Percentiles rank a stretch among this genome's conserved stretches.
Evolutionary conservation across 257 asterid genomes (phyloP).

Genomic region (Rubia yunnanensis): DNA sequence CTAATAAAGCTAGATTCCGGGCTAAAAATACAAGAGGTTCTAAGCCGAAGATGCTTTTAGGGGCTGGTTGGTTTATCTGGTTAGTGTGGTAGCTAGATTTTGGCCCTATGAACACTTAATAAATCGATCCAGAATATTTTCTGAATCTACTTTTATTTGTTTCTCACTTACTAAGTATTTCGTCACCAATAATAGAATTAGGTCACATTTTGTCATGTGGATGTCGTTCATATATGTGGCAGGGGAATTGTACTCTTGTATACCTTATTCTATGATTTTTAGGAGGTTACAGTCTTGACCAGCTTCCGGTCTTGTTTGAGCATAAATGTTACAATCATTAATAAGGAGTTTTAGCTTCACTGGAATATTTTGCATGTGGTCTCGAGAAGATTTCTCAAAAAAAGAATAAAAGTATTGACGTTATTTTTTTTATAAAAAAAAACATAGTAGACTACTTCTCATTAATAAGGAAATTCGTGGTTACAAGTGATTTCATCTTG

Average conservation of each 20-base stretch:
- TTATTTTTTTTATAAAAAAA: no score
- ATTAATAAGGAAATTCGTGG: no score
- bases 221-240: no score
- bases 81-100: background rate
- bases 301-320: background rate
- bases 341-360: no score
- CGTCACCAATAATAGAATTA: background rate
- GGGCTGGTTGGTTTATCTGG: background rate
- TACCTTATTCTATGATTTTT: background rate
- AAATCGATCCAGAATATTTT: background rate
- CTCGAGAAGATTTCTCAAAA: background rate
- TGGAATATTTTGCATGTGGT: background rate
- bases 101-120: background rate
- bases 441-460: no score
- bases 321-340: background rate
- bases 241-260: no score
- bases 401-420: no score
- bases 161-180: background rate
- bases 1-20: background rate
- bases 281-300: background rate
- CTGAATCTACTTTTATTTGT: background rate
- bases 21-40: background rate
- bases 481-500: no score
- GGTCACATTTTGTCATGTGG: background rate
- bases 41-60: background rate